Conservation (phyloP, 2,329 filamentous ascomycete species). For the Alternaria novae-zelandiae region DNA sequence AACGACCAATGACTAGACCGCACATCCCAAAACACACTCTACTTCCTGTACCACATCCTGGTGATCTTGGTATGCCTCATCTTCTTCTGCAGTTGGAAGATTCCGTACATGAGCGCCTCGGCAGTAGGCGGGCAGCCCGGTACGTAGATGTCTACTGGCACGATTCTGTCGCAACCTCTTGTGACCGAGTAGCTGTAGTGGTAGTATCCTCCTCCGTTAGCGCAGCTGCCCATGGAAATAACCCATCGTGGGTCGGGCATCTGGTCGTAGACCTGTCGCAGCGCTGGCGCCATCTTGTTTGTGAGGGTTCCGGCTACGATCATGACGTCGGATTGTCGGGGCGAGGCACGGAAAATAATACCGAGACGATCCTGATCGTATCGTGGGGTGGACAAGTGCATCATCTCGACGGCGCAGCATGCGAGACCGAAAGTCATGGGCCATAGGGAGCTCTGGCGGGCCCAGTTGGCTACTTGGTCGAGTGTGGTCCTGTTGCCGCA, state of each 20-base stretch:
- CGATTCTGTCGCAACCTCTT: conserved; percentile 77
- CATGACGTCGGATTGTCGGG: conserved; percentile 91
- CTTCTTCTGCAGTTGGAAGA: conserved; percentile 81
- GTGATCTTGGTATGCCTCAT: conserved; percentile 68
- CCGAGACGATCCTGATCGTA: conserved; percentile 91
- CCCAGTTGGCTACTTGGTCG: conserved; percentile 86
- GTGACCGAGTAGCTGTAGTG: conserved; percentile 85
- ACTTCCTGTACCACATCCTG: conserved; percentile 65
- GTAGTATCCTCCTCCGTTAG: conserved; percentile 85
- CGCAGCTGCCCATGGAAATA: conserved; percentile 82
- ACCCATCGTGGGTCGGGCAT: conserved; percentile 94
- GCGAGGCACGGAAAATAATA: conserved; percentile 90
- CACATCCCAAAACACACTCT: conserved; percentile 22
- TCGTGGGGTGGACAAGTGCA: conserved; percentile 88
- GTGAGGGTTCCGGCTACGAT: conserved; percentile 92
- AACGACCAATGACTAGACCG: conserved; percentile 22
- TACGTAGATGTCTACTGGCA: conserved; percentile 85
- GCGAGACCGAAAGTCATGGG: conserved; percentile 90
- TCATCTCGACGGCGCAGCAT: conserved; percentile 93
- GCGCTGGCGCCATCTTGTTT: conserved; percentile 94
- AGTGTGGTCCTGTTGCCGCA: conserved; percentile 69
- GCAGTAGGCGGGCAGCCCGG: conserved; percentile 71
- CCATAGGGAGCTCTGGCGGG: conserved; percentile 86
- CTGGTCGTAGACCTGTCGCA: conserved; percentile 92
- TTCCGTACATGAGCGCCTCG: conserved; percentile 64